Base-by-base conservation (phyloP, 2,329 filamentous ascomycete species). In the Ascochyta koolunga region DNA sequence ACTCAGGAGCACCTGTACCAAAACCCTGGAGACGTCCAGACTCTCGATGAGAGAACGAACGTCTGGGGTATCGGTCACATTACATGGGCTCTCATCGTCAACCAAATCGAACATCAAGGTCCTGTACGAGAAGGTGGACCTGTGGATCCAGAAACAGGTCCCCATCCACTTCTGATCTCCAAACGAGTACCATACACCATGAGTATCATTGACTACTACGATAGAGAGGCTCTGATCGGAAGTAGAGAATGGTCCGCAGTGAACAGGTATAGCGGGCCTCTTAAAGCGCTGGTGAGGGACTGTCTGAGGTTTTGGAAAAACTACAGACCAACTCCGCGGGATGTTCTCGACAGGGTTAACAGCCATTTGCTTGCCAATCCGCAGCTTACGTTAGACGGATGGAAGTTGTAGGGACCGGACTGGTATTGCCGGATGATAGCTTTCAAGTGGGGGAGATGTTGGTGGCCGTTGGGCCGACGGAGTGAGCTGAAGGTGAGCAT, bases 31-130 rank as follows among this genome's bases (percentile, higher is more conserved):
- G 19, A 18, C 3, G 16, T 24, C 8, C n/a, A 21, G 16, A 18
- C 22, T 11, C 31, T 50, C 15, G 24, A 50, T n/a, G 32, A 42
- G 8, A 31, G 8, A 18, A 50, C 39, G 2, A n/a, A 50, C 21
- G 39, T 50, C 13, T 50, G 39, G 47, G 47, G 47, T 8, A 50
- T 50, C 13, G 39, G 47, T 13, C 39, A 33, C 24, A 25, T 50
- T 7, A 25, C 24, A 25, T 50, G 39, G 47, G 11, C 3, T 15
- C 33, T 50, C 13, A 43, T 50, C 9, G 39, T 50, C 15, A 42
- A 43, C 18, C 15, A 15, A 35, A 3, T 15, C 1, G 16, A 37
- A 4, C 6, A 2, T 5, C 3, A 37, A 7, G 47, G 47, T 5
- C 47, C 39, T 3, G 11, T 24, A 6, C 22, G 38, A 24, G 38